phyloP scores from a whole-genome alignment of 1,284 basidiomycete species.

The Ceratobasidium sp. region DNA sequence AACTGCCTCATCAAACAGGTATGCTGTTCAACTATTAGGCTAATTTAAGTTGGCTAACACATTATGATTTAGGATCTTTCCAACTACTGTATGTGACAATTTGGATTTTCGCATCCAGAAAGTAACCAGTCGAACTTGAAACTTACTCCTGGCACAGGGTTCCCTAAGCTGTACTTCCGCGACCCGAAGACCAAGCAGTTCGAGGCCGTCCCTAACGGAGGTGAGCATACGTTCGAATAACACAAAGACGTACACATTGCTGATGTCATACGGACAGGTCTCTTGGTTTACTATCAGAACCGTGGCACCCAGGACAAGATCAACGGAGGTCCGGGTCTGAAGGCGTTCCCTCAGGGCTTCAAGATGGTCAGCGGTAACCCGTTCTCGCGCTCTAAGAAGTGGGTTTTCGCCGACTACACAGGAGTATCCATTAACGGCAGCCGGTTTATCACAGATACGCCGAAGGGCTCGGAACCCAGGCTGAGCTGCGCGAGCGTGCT shows the following conservation, averaged over 20 bases:
- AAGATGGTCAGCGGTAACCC: conserved; percentile 63
- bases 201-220: conserved; percentile 52
- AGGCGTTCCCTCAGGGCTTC: conserved; percentile 64
- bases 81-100: conserved; percentile 54
- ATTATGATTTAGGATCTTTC: conserved; percentile 57
- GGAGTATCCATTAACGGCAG: background rate
- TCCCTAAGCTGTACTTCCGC: conserved; percentile 62
- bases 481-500: conserved; percentile 61
- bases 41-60: background rate
- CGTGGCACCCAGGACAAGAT: conserved; percentile 58
- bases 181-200: conserved; percentile 59
- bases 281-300: conserved; percentile 63
- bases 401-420: background rate
- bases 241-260: too few species aligned
- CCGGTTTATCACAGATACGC: background rate
- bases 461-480: conserved; percentile 44
- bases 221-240: too few species aligned
- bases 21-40: background rate
- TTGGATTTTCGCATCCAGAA: background rate
- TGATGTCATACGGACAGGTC: too few species aligned
- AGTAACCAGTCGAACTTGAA: background rate
- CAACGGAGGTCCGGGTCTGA: conserved; percentile 59
- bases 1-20: conserved; percentile 53
- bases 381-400: conserved; percentile 58
- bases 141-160: conserved; percentile 53